Evolutionary conservation across 805 yeast genomes (phyloP), one percentile per base, ranked within the genome.

Genomic region (Jamesozyma spencerorum): DNA sequence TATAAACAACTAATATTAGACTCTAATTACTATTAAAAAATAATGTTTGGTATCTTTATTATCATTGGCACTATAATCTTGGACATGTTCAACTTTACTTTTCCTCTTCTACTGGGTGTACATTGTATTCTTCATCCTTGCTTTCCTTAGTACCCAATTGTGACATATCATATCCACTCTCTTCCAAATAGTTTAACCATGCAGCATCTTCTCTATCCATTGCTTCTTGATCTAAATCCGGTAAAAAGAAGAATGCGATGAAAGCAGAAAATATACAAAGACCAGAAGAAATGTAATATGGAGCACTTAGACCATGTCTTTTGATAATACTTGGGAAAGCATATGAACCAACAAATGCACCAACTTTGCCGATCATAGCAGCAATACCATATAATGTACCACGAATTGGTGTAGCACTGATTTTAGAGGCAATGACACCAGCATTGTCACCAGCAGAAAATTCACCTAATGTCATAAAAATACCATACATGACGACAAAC

Each of bases 401-500:
- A 62, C 86, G 88, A 48, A 90, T 78, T 66, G 97, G 79, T 8
- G 95, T 80, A 34, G 95, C 82, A 36, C 80, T 73, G 5, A 95
- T 81, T 64, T 87, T 87, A 32, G 95, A 74, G 17, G 95, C 94
- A 47, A 88, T 69, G 41, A 84, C 65, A 50, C 97, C 97, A 60
- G 84, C 81, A 64, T 84, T 85, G 64, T 87, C 85, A 66, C 97
- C 97, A 12, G 94, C 88, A 24, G 95, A 94, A 62, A 88, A 83
- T 63, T 90, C 97, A 54, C 97, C 97, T 37, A 85, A 70, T 5
- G 95, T 71, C 60, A 77, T 68, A 62, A 86, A 90, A 48, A 90
- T 78, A 66, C 97, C 97, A 57, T 81, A 90, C 22, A 83, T 81
- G 34, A 86, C 92, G 37, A 79, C 83, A 52, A 88, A 85, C 0